Conservation (phyloP, 2,329 filamentous ascomycete species). For the Penicillium sp. region DNA sequence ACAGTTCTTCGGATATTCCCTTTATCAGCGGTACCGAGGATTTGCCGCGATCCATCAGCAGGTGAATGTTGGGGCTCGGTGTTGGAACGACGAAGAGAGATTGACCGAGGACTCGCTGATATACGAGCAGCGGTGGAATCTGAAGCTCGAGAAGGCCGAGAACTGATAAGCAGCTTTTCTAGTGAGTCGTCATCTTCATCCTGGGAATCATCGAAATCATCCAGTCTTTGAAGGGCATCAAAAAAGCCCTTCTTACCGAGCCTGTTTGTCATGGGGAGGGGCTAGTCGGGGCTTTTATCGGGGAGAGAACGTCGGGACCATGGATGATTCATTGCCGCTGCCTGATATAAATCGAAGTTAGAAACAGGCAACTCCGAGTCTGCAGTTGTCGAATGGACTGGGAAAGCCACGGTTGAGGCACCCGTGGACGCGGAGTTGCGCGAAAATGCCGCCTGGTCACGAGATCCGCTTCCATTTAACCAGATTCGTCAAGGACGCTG, state of each 20-base stretch:
- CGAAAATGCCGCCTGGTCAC: constrained; percentile 38
- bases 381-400: constrained; percentile 4
- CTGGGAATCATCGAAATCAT: constrained; percentile 27
- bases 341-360: constrained; percentile 5
- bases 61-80: constrained; percentile 8
- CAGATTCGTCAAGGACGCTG: not conserved
- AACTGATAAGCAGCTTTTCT: constrained; percentile 13
- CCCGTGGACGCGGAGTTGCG: constrained; percentile 20
- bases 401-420: constrained; percentile 17
- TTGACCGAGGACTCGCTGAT: not conserved
- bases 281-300: constrained; percentile 14
- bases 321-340: constrained; percentile 12
- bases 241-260: constrained; percentile 38
- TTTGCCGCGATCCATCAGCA: not conserved
- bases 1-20: not conserved
- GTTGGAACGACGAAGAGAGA: constrained; percentile 8
- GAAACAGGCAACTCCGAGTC: constrained; percentile 2
- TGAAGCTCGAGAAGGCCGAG: not conserved
- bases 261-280: constrained; percentile 16
- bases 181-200: constrained; percentile 25
- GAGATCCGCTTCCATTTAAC: constrained; percentile 26
- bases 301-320: constrained; percentile 13
- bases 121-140: not conserved
- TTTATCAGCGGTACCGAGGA: not conserved
- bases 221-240: constrained; percentile 34